Evolutionary conservation across 805 yeast genomes (phyloP), one percentile per base, ranked within the genome.

Genomic region (Cyberlindnera samutprakarnensis): DNA sequence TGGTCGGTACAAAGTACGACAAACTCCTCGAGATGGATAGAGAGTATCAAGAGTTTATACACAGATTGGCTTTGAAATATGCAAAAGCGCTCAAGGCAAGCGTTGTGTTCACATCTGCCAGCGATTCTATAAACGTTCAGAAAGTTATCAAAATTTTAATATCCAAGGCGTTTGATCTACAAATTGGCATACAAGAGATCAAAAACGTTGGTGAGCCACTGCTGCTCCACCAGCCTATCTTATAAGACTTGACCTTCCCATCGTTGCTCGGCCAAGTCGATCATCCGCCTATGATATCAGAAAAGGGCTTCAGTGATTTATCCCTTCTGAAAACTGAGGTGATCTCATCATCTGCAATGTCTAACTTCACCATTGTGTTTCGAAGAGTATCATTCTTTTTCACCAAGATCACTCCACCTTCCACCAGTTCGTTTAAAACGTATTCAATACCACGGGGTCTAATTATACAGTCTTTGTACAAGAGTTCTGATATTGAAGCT

Each of bases 1-100:
- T 90, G 28, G 81, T 90, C 2, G 98, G 98, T 4, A 90, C 98
- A 1, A 90, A 90, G 53, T 90, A 83, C 57, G 98, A 90, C 53
- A 61, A 77, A 41, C 88, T 90, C 55, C 76, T 84, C 18, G 87
- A 82, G 42, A 59, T 85, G 55, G 73, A 88, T 28, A 73, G 70
- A 23, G 80, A 74, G 35, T 94, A 88, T 47, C 96, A 90, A 53
- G 71, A 75, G 33, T 92, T 84, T 49, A 72, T 90, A 31, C 84
- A 95, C 6, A 73, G 70, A 38, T 85, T 79, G 52, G 88, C 95
- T 12, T 75, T 80, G 57, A 73, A 77, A 51, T 88, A 81, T 54
- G 95, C 96, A 11, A 70, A 66, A 46, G 94, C 92, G 18, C 87
- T 90, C 95, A 78, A 77, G 47, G 82, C 95, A 5, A 67, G 75